A percentile compares a stretch with the other conserved stretches of the same genome.
These are phyloP conservation scores for Phalaenopsis hybrid DNA, from an alignment of 116 monocot genomes.

Conservation along the genomic window DNA sequence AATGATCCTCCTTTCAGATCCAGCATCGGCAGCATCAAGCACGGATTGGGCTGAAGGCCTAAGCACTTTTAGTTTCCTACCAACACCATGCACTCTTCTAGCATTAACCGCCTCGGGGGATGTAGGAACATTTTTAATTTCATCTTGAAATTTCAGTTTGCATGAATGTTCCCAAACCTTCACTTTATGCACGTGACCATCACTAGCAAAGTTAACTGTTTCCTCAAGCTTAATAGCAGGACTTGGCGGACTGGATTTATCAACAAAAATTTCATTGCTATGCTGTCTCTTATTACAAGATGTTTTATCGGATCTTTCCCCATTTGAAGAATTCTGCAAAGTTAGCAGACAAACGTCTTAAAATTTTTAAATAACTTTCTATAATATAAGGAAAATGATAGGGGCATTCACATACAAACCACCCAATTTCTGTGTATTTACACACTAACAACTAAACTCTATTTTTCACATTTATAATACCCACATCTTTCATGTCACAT, in stretches of 20 bases:
- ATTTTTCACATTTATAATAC: too few relatives aligned
- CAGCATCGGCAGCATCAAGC: constrained; percentile 34
- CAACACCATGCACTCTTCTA: constrained; percentile 31
- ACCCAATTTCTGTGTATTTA: too few relatives aligned
- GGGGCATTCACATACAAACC: too few relatives aligned
- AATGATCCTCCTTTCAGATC: constrained; percentile 32
- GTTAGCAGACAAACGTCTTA: background rate
- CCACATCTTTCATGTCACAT: too few relatives aligned
- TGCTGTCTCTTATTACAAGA: constrained; percentile 19
- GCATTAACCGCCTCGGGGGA: constrained; percentile 18
- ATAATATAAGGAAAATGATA: background rate
- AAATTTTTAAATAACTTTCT: background rate
- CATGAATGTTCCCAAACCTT: constrained; percentile 23
- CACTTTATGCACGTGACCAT: constrained; percentile 13
- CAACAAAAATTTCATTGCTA: constrained; percentile 28
- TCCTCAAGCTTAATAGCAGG: constrained; percentile 34
- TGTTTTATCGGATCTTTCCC: background rate
- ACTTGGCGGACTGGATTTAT: constrained; percentile 17
- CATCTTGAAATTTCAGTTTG: constrained; percentile 48
- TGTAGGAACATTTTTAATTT: constrained; percentile 20
- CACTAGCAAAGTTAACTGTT: constrained; percentile 28
- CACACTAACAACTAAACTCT: too few relatives aligned
- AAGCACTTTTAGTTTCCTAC: constrained; percentile 29
- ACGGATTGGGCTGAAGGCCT: constrained; percentile 40
- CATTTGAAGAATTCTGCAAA: constrained; percentile 4